phyloP scores from a whole-genome alignment of 108 stramenopile species.

The Nitzschia inconspicua region DNA sequence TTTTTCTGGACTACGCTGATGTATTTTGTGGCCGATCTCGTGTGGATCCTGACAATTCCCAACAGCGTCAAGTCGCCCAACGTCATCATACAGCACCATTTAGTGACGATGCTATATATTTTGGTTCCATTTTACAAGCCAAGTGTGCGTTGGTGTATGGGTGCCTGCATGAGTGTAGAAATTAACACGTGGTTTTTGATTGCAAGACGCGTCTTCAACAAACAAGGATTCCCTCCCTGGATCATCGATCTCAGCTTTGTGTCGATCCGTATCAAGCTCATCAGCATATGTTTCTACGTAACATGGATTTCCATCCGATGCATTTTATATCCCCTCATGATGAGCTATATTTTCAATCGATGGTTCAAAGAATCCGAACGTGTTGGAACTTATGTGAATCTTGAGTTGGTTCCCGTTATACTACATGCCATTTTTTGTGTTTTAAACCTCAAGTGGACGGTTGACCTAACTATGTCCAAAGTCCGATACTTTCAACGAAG shows the following conservation, averaged over 20 bases:
- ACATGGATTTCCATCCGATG: slow-evolving; percentile 77
- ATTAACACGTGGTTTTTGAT: slow-evolving; percentile 91
- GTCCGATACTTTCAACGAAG: slow-evolving; percentile 44
- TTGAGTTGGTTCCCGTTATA: slow-evolving; percentile 43
- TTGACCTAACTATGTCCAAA: slow-evolving; percentile 77
- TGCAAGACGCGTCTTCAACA: slow-evolving; percentile 87
- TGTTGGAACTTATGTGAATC: slow-evolving; percentile 32
- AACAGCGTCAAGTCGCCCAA: slow-evolving; percentile 63
- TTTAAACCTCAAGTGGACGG: slow-evolving; percentile 85
- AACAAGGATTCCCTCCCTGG: slow-evolving; percentile 82
- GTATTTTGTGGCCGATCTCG: slow-evolving; percentile 71
- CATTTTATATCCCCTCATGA: slow-evolving; percentile 52
- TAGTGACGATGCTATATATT: slow-evolving; percentile 76
- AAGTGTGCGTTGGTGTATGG: slow-evolving; percentile 80
- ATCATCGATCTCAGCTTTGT: slow-evolving; percentile 67
- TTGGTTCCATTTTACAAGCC: slow-evolving; percentile 51
- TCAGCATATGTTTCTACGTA: slow-evolving; percentile 67
- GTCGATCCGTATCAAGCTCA: slow-evolving; percentile 78
- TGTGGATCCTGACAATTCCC: slow-evolving; percentile 67
- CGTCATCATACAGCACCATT: slow-evolving; percentile 80
- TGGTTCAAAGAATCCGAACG: slow-evolving; percentile 27
- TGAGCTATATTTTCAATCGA: slow-evolving; percentile 35
- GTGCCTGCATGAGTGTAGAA: slow-evolving; percentile 80
- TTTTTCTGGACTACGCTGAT: slow-evolving; percentile 54
- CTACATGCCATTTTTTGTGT: slow-evolving; percentile 65